Conservation (phyloP, 1,284 basidiomycete species). For the Psilocybe mexicana region DNA sequence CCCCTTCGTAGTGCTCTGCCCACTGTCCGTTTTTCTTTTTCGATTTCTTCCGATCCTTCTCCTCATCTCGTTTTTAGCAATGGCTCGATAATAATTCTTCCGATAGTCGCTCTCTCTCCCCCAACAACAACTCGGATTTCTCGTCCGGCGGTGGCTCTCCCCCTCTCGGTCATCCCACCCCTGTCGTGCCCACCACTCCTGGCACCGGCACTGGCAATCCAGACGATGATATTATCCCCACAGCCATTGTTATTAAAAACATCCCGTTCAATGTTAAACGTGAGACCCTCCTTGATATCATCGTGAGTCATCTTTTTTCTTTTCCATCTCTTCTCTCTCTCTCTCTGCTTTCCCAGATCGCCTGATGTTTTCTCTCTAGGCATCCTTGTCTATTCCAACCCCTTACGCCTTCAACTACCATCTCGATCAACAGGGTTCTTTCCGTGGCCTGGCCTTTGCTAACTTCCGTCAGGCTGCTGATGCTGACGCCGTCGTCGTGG, state of each 20-base stretch:
- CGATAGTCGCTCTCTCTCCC: conserved; percentile 81
- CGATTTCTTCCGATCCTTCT: conserved; percentile 24
- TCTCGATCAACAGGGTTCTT: conserved; percentile 91
- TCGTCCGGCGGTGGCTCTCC: conserved; percentile 82
- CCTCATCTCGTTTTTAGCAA: conserved; percentile 50
- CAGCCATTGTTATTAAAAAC: conserved; percentile 99
- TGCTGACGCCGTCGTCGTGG: conserved; percentile 94
- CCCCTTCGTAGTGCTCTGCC: conserved; percentile 67
- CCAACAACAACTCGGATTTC: conserved; percentile 81
- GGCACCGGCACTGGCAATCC: conserved; percentile 41
- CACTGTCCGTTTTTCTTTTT: conserved; percentile 50
- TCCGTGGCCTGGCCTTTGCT: conserved; percentile 97
- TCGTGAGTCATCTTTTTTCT: conserved; percentile 57
- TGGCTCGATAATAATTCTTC: conserved; percentile 70
- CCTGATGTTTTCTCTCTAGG: conserved; percentile 42
- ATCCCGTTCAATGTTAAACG: conserved; percentile 98
- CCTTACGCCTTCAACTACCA: conserved; percentile 99
- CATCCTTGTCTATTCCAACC: conserved; percentile 91
- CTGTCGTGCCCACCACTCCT: conserved; percentile 44
- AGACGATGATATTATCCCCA: conserved; percentile 97
- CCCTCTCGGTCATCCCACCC: conserved; percentile 58
- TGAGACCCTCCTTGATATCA: conserved; percentile 94
- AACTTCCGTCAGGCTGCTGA: conserved; percentile 93
- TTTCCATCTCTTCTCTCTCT: conserved; percentile 5
- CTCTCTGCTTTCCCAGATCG: conserved; percentile 7